phyloP scores from a whole-genome alignment of 2,329 filamentous ascomycete species.

The Cladophialophora psammophila region DNA sequence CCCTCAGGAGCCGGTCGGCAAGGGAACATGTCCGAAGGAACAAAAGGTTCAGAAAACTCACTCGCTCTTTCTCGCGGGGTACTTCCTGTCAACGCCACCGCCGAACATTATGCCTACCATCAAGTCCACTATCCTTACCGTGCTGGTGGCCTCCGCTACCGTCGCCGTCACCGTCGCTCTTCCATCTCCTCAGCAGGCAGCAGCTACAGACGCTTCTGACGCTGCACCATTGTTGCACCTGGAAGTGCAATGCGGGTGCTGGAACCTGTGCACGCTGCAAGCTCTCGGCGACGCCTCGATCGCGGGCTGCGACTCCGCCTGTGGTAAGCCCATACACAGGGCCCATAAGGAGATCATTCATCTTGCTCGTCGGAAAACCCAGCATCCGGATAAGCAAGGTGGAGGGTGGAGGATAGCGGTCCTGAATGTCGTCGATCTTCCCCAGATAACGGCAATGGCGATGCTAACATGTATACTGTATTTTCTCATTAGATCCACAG shows the following conservation, averaged over 20 bases:
- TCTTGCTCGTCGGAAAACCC: too few species aligned
- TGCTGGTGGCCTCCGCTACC: not conserved
- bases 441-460: not conserved
- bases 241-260: slow-evolving; percentile 5
- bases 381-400: too few species aligned
- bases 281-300: not conserved
- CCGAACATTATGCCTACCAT: not conserved
- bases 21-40: not conserved
- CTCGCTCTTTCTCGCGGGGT: not conserved
- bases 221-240: not conserved
- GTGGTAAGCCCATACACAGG: not conserved
- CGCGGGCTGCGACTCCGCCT: not conserved
- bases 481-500: not conserved
- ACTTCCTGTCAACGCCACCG: too few species aligned
- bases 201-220: not conserved
- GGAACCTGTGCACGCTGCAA: slow-evolving; percentile 7
- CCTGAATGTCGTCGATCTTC: not conserved
- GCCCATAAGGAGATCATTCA: too few species aligned
- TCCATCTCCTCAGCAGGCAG: not conserved
- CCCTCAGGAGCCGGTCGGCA: not conserved
- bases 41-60: not conserved
- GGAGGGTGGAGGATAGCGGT: not conserved
- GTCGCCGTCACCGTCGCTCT: not conserved
- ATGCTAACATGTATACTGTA: not conserved
- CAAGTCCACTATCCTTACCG: not conserved